A percentile compares a stretch with the other conserved stretches of the same genome.
These are phyloP conservation scores for Fusarium tuaranense DNA, from an alignment of 2,329 filamentous ascomycete genomes.

Conservation along the genomic window DNA sequence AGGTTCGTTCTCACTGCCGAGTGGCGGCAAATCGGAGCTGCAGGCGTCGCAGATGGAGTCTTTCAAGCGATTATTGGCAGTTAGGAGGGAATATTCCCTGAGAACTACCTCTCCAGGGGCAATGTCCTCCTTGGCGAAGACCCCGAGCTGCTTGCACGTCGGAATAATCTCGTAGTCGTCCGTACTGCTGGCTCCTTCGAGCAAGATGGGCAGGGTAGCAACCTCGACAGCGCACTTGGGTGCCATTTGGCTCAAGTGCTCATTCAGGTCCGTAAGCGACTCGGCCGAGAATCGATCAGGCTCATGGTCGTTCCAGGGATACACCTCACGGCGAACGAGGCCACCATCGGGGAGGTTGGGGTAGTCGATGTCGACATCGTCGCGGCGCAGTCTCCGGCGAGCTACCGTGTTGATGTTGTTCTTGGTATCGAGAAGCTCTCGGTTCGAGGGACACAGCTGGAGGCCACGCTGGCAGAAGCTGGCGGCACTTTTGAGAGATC, in stretches of 20 bases:
- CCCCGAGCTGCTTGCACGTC: slow-evolving; percentile 82
- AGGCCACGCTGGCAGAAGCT: slow-evolving; percentile 74
- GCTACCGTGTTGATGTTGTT: slow-evolving; percentile 66
- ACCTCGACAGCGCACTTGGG: slow-evolving; percentile 85
- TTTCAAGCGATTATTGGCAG: slow-evolving; percentile 88
- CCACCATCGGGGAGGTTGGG: slow-evolving; percentile 74
- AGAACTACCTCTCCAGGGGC: slow-evolving; percentile 81
- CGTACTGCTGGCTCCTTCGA: slow-evolving; percentile 64
- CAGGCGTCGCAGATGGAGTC: slow-evolving; percentile 92
- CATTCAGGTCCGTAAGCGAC: slow-evolving; percentile 79
- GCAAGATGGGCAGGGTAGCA: slow-evolving; percentile 79
- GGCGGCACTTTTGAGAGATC: slow-evolving; percentile 75
- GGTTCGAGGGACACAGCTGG: slow-evolving; percentile 64
- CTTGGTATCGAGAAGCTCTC: slow-evolving; percentile 66
- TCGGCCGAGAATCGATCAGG: slow-evolving; percentile 78
- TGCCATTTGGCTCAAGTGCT: slow-evolving; percentile 74
- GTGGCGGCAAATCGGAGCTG: slow-evolving; percentile 75
- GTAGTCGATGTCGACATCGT: slow-evolving; percentile 59
- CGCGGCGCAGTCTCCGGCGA: slow-evolving; percentile 59
- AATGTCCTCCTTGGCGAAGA: slow-evolving; percentile 90
- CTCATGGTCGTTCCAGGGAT: slow-evolving; percentile 76
- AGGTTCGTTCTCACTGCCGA: slow-evolving; percentile 59
- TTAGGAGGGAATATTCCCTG: slow-evolving; percentile 85
- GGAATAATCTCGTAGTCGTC: slow-evolving; percentile 63
- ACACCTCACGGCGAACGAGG: slow-evolving; percentile 76